Conservation (phyloP, 345 rosid species). For the Excoecaria agallocha region DNA sequence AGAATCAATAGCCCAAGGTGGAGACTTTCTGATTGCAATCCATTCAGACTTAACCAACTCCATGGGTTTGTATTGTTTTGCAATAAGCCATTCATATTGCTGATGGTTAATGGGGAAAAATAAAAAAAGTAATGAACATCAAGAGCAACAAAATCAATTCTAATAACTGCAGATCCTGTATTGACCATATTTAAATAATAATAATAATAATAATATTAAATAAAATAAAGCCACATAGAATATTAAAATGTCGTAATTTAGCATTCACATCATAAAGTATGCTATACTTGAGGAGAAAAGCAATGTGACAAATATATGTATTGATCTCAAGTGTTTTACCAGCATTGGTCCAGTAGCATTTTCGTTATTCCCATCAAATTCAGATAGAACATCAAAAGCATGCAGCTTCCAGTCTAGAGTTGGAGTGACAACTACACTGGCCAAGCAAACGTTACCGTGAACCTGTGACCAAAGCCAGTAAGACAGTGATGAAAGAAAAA, state of each 20-base stretch:
- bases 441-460: slow-evolving; percentile 91
- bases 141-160: slow-evolving; percentile 1
- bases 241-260: neutral
- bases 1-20: slow-evolving; percentile 96
- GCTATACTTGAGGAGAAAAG: neutral
- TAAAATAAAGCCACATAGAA: neutral
- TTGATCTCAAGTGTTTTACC: slow-evolving; percentile 49
- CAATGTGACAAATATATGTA: neutral
- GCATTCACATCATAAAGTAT: neutral
- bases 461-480: slow-evolving; percentile 51
- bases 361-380: slow-evolving; percentile 85
- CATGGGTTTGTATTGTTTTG: slow-evolving; percentile 87
- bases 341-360: slow-evolving; percentile 90
- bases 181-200: neutral
- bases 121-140: neutral
- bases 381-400: slow-evolving; percentile 94
- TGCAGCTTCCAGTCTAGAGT: slow-evolving; percentile 99
- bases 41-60: slow-evolving; percentile 92
- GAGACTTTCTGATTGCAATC: slow-evolving; percentile 84
- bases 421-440: slow-evolving; percentile 91
- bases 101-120: slow-evolving; percentile 22
- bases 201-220: too few species aligned
- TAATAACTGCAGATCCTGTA: neutral
- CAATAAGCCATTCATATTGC: slow-evolving; percentile 97
- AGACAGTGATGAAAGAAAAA: slow-evolving; percentile 12